Conservation (phyloP, 148 eudicot species). For the Vaccinium vitisidaea region DNA sequence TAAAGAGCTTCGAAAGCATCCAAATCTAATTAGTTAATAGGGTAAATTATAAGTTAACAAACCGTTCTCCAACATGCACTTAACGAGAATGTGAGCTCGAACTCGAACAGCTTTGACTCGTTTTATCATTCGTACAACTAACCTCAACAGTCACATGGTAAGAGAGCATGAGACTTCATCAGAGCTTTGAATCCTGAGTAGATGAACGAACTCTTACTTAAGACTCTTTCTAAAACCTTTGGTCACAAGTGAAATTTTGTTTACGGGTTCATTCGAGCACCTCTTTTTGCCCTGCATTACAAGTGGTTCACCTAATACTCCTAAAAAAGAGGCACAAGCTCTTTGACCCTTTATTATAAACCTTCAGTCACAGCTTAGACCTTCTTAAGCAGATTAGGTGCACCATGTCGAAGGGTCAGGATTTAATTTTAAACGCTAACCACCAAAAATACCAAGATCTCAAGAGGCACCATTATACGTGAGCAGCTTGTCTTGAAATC, state of each 20-base stretch:
- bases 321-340: neutral
- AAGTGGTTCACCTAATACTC: neutral
- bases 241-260: neutral
- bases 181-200: too few species aligned
- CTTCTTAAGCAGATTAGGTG: conserved; percentile 3
- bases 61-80: too few species aligned
- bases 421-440: neutral
- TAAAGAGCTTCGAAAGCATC: too few species aligned
- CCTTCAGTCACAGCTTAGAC: neutral
- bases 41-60: too few species aligned
- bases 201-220: too few species aligned
- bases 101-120: too few species aligned
- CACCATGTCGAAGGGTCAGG: neutral
- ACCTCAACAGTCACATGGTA: too few species aligned
- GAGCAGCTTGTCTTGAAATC: neutral
- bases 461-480: neutral
- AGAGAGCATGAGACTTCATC: too few species aligned
- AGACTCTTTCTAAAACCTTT: neutral
- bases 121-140: too few species aligned
- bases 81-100: too few species aligned
- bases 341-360: neutral
- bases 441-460: neutral
- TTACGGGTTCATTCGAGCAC: neutral
- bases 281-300: neutral
- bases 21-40: too few species aligned